Evolutionary conservation across 1,284 basidiomycete species (phyloP).

Genomic region (Mycosarcoma maydis): DNA sequence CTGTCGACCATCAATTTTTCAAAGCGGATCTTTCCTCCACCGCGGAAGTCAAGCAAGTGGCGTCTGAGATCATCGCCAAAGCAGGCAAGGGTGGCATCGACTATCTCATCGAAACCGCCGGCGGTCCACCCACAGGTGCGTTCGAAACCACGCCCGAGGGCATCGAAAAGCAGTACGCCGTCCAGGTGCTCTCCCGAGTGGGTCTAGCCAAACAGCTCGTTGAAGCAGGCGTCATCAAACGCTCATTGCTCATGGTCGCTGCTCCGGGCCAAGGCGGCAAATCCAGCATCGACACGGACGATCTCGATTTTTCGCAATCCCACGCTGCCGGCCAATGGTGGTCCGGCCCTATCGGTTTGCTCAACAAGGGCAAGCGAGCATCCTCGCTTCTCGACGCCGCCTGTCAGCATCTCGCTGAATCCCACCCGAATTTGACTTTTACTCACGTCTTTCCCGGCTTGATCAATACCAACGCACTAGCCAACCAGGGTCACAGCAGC

Average conservation of each 20-base stretch:
- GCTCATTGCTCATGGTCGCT: slow-evolving; percentile 59
- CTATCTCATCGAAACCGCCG: slow-evolving; percentile 67
- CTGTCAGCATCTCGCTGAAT: slow-evolving; percentile 25
- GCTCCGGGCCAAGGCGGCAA: slow-evolving; percentile 57
- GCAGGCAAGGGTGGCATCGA: slow-evolving; percentile 62
- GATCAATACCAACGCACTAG: slow-evolving; percentile 56
- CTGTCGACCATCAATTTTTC: slow-evolving; percentile 60
- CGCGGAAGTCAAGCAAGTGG: slow-evolving; percentile 54
- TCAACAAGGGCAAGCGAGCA: slow-evolving; percentile 31
- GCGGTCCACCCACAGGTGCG: slow-evolving; percentile 45
- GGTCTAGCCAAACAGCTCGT: slow-evolving; percentile 65
- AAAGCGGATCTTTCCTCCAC: slow-evolving; percentile 65
- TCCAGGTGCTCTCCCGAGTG: slow-evolving; percentile 67
- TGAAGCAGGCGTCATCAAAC: slow-evolving; percentile 60
- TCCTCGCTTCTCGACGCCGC: slow-evolving; percentile 51
- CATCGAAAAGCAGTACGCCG: slow-evolving; percentile 64
- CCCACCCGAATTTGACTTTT: slow-evolving; percentile 50
- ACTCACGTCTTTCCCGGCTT: slow-evolving; percentile 60
- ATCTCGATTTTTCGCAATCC: slow-evolving; percentile 56
- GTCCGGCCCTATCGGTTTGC: slow-evolving; percentile 34
- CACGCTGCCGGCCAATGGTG: slow-evolving; percentile 38
- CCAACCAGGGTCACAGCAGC: slow-evolving; percentile 61
- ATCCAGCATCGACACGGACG: slow-evolving; percentile 51
- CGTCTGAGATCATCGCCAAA: slow-evolving; percentile 41
- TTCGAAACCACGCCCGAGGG: slow-evolving; percentile 23